Base-by-base conservation (phyloP, 495 filamentous ascomycete genomes). In the Tuber microsphaerosporum region DNA sequence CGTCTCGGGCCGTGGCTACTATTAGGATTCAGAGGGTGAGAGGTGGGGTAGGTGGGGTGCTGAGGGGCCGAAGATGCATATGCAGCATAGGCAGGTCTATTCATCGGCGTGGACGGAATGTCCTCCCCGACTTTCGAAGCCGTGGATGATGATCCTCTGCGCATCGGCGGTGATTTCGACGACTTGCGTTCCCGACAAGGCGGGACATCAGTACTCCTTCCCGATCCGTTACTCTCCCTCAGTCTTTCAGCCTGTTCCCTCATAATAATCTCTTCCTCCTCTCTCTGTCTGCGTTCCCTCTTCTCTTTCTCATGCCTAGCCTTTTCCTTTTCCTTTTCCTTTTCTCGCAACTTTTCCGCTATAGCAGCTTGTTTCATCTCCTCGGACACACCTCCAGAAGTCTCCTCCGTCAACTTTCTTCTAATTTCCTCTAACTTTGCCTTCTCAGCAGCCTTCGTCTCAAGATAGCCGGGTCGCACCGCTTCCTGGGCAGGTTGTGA, bases 391-490 rank as follows among this genome's bases (percentile, higher is more conserved):
- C 37, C n/a, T 48, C 70, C 20, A 51, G 77, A 73, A 46, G 74
- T 79, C 34, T 77, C 75, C 44, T 75, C 73, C 37, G 39, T 75
- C 75, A 79, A 81, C 65, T 76, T 81, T 37, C 56, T 51, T 34
- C 75, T 74, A 22, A 81, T 22, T 26, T 65, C 80, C 26, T 75
- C 80, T 69, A 81, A 68, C 48, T 79, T 81, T 45, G 71, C 71
- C 26, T 81, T 56, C 45, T 81, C 80, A 14, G 79, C 80, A 41
- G 72, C 71, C 34, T 75, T 81, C 34, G 75, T 74, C 68, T 81
- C 79, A 31, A 65, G 31, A n/a, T 81, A 81, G 10, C 79, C 79
- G 17, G 78, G 79, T 42, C 79, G 79, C 20, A 81, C 75, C 22
- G 80, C 79, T 26, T 71, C 26, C 34, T 37, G n/a, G 2, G 46